phyloP scores from a whole-genome alignment of 208 protist species.

The Trypanosoma scelopori region DNA sequence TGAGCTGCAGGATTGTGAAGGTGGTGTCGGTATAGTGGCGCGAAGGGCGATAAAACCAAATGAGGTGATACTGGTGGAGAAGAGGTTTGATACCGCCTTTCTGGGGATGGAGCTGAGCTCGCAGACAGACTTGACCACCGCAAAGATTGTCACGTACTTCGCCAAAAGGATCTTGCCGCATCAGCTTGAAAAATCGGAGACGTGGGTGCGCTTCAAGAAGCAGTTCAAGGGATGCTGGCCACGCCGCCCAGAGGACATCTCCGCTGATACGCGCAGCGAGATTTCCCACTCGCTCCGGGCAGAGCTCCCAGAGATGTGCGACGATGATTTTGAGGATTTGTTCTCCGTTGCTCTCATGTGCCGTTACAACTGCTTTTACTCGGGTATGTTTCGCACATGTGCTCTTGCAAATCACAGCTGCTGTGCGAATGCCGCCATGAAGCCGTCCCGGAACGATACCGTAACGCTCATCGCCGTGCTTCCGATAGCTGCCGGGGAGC shows the following conservation, averaged over 20 bases:
- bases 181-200: conserved; percentile 35
- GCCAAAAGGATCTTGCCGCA: conserved; percentile 54
- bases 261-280: conserved; percentile 39
- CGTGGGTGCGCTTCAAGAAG: conserved; percentile 54
- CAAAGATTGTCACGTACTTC: conserved; percentile 63
- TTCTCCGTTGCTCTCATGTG: conserved; percentile 74
- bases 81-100: conserved; percentile 61
- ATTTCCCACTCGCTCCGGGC: conserved; percentile 36
- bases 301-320: conserved; percentile 41
- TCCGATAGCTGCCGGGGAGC: conserved; percentile 58
- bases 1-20: conserved; percentile 69
- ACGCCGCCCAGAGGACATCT: conserved; percentile 54
- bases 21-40: conserved; percentile 75
- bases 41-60: conserved; percentile 52
- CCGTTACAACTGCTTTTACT: conserved; percentile 88
- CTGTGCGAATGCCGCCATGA: conserved; percentile 87
- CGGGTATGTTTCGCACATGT: conserved; percentile 84
- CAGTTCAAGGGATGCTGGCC: conserved; percentile 82
- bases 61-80: conserved; percentile 75
- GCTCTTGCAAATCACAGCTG: conserved; percentile 89
- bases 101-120: conserved; percentile 39
- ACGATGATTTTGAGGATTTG: conserved; percentile 56
- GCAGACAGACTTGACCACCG: conserved; percentile 47
- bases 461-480: conserved; percentile 79
- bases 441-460: conserved; percentile 57